Base-by-base conservation (phyloP, 164 flowering plant species). In the Brasenia schreberi region DNA sequence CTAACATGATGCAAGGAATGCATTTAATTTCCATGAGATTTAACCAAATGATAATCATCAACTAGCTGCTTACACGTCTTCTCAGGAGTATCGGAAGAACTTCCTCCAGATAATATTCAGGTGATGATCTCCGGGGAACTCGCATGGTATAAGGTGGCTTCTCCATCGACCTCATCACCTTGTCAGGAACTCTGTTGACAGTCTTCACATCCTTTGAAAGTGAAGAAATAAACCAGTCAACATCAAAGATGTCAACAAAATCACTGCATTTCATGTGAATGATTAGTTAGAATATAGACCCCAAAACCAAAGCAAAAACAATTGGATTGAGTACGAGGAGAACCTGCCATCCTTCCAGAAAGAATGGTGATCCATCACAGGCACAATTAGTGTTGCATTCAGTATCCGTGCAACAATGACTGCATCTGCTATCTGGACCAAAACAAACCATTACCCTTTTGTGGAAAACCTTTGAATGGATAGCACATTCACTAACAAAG, bases 71-170 rank as follows among this genome's bases (percentile, higher is more conserved):
- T 87, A 94, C 99, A 75, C 73, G 92, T 77, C 96, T 86, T 72
- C 97, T 89, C 68, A 79, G 56, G 49, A 94, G 90, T 71, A 88
- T 83, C n/a, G 99, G 99, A 76, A 89, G 76, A 63, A 95, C 97
- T 83, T 87, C 90, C 72, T 92, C 96, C 56, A 92, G 65, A 74
- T 92, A 95, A 77, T 85, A 86, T 61, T 87, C 94, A 43, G 99
- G 91, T 16, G 82, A 75, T 5, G 97, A 95, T 81, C 86, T 95
- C 71, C 99, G 79, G 23, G 99, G 99, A 18, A 95, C 97, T 64
- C 99, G 96, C 96, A 89, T 92, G 1, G 96, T 91, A 61, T 94
- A 94, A 33, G 99, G 99, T 67, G 97, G 99, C 73, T 84, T 94
- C 10, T 88, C 96, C 96, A 92, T 85, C 65, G 90, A 79, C 66